These are phyloP conservation scores for Cucurbita moschata DNA, from an alignment of 306 rosid genomes.

Conservation along the genomic window DNA sequence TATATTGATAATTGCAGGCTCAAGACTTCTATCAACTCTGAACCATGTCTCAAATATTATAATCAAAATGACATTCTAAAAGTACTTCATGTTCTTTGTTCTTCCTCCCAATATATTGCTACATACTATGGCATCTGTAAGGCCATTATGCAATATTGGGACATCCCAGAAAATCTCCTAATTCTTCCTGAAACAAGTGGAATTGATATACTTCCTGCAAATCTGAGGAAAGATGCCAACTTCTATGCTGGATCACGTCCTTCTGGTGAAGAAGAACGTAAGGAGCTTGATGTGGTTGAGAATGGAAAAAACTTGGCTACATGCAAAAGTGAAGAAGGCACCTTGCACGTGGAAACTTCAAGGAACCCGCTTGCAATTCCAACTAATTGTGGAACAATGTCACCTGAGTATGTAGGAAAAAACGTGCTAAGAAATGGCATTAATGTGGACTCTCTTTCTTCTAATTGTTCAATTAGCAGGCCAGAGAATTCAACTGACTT, in stretches of 20 bases:
- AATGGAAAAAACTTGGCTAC: slow-evolving; percentile 10
- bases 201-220: slow-evolving; percentile 13
- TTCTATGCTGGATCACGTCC: slow-evolving; percentile 12
- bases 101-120: slow-evolving; percentile 37
- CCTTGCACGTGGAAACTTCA: slow-evolving; percentile 9
- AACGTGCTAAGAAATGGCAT: slow-evolving; percentile 23
- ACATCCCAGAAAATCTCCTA: slow-evolving; percentile 36
- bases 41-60: slow-evolving; percentile 54
- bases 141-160: slow-evolving; percentile 58
- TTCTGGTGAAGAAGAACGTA: slow-evolving; percentile 17
- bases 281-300: slow-evolving; percentile 15
- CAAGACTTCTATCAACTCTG: slow-evolving; percentile 29
- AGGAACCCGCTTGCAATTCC: slow-evolving; percentile 16
- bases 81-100: slow-evolving; percentile 49
- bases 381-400: background rate
- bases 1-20: slow-evolving; percentile 46
- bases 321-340: slow-evolving; percentile 12
- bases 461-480: slow-evolving; percentile 14
- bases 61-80: slow-evolving; percentile 58
- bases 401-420: slow-evolving; percentile 9
- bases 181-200: slow-evolving; percentile 25
- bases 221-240: slow-evolving; percentile 17
- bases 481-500: slow-evolving; percentile 17
- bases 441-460: slow-evolving; percentile 11
- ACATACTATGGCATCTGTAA: slow-evolving; percentile 44